Base-by-base conservation (phyloP, 352 stramenopile genomes). In the Aphanomyces stellatus region DNA sequence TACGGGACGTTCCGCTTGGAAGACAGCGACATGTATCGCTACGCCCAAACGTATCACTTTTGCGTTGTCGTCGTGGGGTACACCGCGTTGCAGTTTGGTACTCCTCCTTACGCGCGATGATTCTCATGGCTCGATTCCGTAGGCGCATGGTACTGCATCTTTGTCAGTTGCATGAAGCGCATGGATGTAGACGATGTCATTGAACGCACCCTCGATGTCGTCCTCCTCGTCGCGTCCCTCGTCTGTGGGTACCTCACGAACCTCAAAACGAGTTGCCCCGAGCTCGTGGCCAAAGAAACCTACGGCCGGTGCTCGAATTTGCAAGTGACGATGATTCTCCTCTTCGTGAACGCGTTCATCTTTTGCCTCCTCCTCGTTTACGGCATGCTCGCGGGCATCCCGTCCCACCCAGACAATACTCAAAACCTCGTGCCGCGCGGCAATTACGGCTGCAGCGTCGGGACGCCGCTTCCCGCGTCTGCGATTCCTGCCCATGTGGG, bases 21-120 rank as follows among this genome's bases (percentile, higher is more conserved):
- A 27, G 60, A 67, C 27, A 41, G 43, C 0, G 60, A 67, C n/a
- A 30, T 40, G 34, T 67, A 67, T 42, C 41, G 60, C 11, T 67
- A 59, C 34, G 60, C 60, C n/a, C 60, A 67, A 46, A 67, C 60
- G 49, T 67, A 67, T 33, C 60, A 67, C 13, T 67, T 67, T 43
- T 49, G 48, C 2, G 48, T 49, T 27, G 60, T 67, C 35, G 60
- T 67, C 22, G 41, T 67, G 13, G 60, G 60, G 4, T 67, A 67
- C 60, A 67, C 60, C 11, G 31, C 60, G 22, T 27, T 67, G 49
- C 60, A 67, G 27, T 33, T 35, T 34, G 60, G 60, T 35, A 7
- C 48, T 59, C 24, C 6, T 7, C 30, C 27, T 11, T 57, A 19
- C 30, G 7, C 49, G n/a, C 33, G 19, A 35, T 57, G 25, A 53